Evolutionary conservation across 176 grass and related monocot species (phyloP).

Genomic region (Zea luxurians): DNA sequence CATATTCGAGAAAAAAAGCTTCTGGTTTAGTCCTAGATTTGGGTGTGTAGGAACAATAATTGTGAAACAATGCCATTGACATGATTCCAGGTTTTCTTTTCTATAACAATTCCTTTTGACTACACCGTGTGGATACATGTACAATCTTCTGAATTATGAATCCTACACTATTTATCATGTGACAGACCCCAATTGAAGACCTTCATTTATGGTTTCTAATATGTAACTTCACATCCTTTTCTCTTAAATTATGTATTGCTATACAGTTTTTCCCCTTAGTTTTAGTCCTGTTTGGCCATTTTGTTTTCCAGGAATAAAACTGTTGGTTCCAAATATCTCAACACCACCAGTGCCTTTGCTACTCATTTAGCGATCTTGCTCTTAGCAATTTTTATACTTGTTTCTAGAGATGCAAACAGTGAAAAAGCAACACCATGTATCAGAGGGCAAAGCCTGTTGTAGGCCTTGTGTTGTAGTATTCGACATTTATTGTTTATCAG

Average conservation of each 20-base stretch:
- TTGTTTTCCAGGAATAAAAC: not conserved
- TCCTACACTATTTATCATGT: not conserved
- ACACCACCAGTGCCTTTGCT: not conserved
- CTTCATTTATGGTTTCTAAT: not conserved
- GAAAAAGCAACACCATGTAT: not conserved
- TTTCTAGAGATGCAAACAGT: not conserved
- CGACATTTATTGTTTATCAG: not conserved
- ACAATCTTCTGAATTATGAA: conserved; percentile 9
- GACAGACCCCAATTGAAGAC: not conserved
- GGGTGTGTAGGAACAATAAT: not conserved
- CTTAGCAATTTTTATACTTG: not conserved
- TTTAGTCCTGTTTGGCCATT: not conserved
- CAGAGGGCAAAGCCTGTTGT: not conserved
- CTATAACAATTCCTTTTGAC: conserved; percentile 1
- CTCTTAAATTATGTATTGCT: not conserved
- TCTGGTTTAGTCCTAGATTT: not conserved
- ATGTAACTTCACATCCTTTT: not conserved
- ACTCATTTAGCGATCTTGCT: conserved; percentile 1
- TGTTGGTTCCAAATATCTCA: not conserved
- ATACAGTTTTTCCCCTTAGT: not conserved
- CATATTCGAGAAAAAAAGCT: no score
- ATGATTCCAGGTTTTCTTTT: not conserved
- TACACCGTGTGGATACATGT: not conserved
- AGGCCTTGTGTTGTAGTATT: not conserved
- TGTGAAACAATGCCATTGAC: not conserved